Percentiles rank a stretch among this genome's conserved stretches.
Conservation (phyloP, 768 basidiomycete species). For the Kondoa malvinella region DNA sequence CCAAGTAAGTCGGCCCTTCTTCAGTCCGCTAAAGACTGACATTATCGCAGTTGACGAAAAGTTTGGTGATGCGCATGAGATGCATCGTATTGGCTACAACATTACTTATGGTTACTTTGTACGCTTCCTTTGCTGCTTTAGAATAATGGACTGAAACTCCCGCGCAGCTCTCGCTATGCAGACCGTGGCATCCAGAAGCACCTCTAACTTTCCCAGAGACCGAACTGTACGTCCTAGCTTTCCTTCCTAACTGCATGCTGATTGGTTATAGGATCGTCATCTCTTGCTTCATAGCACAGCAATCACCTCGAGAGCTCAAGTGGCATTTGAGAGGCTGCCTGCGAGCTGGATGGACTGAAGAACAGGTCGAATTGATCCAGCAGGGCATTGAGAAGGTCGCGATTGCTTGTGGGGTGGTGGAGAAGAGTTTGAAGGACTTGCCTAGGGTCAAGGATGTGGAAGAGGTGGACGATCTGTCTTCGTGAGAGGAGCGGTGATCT, state of each 20-base stretch:
- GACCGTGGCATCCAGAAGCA: not conserved
- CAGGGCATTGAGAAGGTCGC: not conserved
- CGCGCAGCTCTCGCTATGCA: not conserved
- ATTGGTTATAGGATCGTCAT: not conserved
- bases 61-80: not conserved
- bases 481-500: no score
- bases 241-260: not conserved
- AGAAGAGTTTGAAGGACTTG: not conserved
- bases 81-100: not conserved
- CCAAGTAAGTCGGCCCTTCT: not conserved
- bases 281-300: not conserved
- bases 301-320: not conserved
- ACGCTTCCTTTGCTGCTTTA: not conserved
- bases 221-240: not conserved
- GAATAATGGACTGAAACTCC: not conserved
- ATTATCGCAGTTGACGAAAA: not conserved
- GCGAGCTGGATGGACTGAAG: not conserved
- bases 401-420: not conserved
- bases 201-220: not conserved
- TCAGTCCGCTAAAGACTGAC: not conserved
- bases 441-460: not conserved
- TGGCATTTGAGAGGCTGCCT: not conserved
- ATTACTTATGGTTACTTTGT: not conserved
- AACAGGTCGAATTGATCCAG: not conserved
- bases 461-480: not conserved